Base-by-base conservation (phyloP, 345 rosid species). In the Odontarrhena argentea region DNA sequence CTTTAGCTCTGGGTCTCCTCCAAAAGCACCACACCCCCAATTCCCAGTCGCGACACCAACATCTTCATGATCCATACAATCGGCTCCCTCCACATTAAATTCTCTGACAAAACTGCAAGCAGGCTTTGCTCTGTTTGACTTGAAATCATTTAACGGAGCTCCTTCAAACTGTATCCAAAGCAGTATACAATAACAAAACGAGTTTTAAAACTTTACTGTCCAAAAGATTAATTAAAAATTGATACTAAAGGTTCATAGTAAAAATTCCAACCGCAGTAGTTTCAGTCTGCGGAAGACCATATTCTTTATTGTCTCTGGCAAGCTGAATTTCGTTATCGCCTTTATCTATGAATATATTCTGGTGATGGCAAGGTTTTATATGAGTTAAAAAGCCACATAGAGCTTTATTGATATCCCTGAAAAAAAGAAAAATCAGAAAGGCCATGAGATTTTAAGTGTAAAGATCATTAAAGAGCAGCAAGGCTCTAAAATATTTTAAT, bases 11-110 rank as follows among this genome's bases (percentile, higher is more conserved):
- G 96, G 93, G 75, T 93, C 99, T 70, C 97, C 99, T 51, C 99
- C 95, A 82, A 90, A 93, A 67, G 80, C 96, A 67, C 99, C 99
- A 75, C 97, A 90, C 11, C 99, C 97, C 97, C 99, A 91, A 75
- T 91, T 94, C 48, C 99, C 99, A 0, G 96, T 91, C 9, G 79
- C 99, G 52, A 94, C 78, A 65, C 95, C 91, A 37, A 13, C 61
- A 68, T 80, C 83, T 78, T 85, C 83, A 45, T 41, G 47, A 30
- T 74, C 73, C 43, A 56, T 34, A 69, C 43, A 63, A 57, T 36
- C 43, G 24, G 55, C 65, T 63, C 67, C 65, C 65, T 73, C 70
- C 65, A 56, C 55, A 52, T 63, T 22, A 50, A 76, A 63, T 56
- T 53, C 63, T 69, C 77, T 42, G 5, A 45, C 58, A 51, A 37